Evolutionary conservation across 2,329 filamentous ascomycete genomes (phyloP).

Genomic region (Eutypa lata): DNA sequence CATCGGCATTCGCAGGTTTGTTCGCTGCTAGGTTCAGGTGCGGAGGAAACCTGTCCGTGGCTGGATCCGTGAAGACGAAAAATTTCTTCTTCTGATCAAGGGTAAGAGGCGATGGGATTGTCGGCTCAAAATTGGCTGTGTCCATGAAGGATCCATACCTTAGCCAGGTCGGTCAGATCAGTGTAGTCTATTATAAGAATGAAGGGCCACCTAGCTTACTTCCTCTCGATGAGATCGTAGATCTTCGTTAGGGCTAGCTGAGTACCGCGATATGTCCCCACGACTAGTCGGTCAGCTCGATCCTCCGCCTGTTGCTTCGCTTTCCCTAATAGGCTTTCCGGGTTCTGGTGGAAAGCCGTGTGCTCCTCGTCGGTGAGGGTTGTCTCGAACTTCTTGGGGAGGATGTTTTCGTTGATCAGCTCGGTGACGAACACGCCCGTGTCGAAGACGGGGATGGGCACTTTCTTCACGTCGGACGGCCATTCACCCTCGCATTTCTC

Average conservation of each 20-base stretch:
- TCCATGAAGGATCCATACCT: conserved; percentile 1
- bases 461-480: neutral
- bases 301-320: neutral
- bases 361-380: neutral
- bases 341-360: neutral
- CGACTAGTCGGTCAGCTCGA: neutral
- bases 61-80: conserved; percentile 2
- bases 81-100: conserved; percentile 1
- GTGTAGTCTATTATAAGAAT: neutral
- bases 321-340: neutral
- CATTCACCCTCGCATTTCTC: neutral
- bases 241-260: conserved; percentile 1
- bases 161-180: neutral
- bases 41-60: neutral
- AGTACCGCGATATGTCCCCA: neutral
- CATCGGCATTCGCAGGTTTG: neutral
- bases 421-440: neutral
- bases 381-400: neutral
- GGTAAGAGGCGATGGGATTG: neutral
- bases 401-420: neutral
- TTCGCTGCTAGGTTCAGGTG: conserved; percentile 1
- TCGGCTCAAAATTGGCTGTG: conserved; percentile 2
- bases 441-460: conserved; percentile 1
- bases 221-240: conserved; percentile 2
- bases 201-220: neutral